A percentile compares a stretch with the other conserved stretches of the same genome.
These are phyloP conservation scores for Yamadazyma mexicana DNA, from an alignment of 1,139 yeast species.

Conservation along the genomic window DNA sequence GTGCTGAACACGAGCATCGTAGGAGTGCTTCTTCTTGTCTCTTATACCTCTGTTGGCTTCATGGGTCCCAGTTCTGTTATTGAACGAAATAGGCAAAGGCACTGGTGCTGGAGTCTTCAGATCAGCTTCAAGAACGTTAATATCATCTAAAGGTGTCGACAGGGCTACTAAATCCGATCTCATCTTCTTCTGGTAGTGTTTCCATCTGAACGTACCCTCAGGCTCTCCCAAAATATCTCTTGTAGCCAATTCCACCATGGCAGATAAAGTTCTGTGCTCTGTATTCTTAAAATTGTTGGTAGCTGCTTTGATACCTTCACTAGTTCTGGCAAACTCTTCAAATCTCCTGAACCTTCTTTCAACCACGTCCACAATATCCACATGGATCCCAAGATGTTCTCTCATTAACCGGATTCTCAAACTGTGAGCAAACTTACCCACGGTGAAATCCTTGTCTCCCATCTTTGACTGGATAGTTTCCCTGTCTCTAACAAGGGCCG, in stretches of 20 bases:
- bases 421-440: conserved; percentile 87
- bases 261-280: conserved; percentile 46
- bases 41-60: conserved; percentile 82
- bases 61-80: conserved; percentile 74
- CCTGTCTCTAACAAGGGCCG: conserved; percentile 82
- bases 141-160: conserved; percentile 26
- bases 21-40: conserved; percentile 77
- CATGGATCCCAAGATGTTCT: conserved; percentile 93
- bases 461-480: conserved; percentile 71
- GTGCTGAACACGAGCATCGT: conserved; percentile 77
- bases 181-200: conserved; percentile 26
- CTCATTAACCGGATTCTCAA: conserved; percentile 90
- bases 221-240: conserved; percentile 57
- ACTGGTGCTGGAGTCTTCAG: conserved; percentile 33
- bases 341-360: conserved; percentile 71
- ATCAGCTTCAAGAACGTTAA: conserved; percentile 29
- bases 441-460: conserved; percentile 80
- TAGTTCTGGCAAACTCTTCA: conserved; percentile 53
- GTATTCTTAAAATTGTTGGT: conserved; percentile 37
- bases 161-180: conserved; percentile 21
- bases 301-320: conserved; percentile 43
- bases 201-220: conserved; percentile 54
- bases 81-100: conserved; percentile 65
- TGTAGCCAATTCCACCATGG: conserved; percentile 74
- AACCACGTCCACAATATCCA: conserved; percentile 80